Base-by-base conservation (phyloP, 371 early-diverging fungal genomes). In the Mortierella sp. region DNA sequence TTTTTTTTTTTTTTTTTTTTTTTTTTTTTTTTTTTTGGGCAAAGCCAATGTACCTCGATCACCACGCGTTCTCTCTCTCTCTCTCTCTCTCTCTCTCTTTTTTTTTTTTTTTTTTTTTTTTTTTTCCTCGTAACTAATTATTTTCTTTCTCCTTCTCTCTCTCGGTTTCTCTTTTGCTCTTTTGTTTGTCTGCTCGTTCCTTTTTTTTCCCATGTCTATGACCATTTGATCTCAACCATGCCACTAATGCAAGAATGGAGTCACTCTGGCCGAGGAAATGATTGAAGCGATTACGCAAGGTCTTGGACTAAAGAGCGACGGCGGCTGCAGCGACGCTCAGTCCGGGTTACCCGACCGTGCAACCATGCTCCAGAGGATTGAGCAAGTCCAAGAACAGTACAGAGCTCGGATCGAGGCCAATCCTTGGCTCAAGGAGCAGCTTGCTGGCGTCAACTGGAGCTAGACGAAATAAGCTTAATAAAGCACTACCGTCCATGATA, bases 361-460 rank as follows among this genome's bases (percentile, higher is more conserved):
- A 19, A 53, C 51, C 1, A 68, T 77, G 65, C 56, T 77, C 21
- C 51, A 51, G 16, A 67, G 50, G 47, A 53, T 77, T n/a, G 68
- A 68, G 29, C 55, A 68, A 14, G 77, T 77, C 25, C 68, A 68
- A 7, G 59, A 64, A 28, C 68, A 68, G 25, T 77, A 77, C 37
- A 43, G 51, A n/a, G 66, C 64, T 18, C 55, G 26, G 44, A 77
- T 77, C 44, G 45, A 71, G 59, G 61, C 60, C 21, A 77, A 77
- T 53, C 72, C 72, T 1, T 77, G 77, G 77, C 66, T 77, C 57
- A 48, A 65, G 46, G 72, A 77, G 29, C 72, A 72, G 45, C 46
- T 77, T 45, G 51, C 50, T 7, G 62, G 58, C 19, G 62, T 45
- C 21, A 67, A 72, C 63, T 72, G 72, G 69, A 28, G 50, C 21